These are phyloP conservation scores for Micromonas commoda DNA, from an alignment of 139 green algal species.

Conservation along the genomic window DNA sequence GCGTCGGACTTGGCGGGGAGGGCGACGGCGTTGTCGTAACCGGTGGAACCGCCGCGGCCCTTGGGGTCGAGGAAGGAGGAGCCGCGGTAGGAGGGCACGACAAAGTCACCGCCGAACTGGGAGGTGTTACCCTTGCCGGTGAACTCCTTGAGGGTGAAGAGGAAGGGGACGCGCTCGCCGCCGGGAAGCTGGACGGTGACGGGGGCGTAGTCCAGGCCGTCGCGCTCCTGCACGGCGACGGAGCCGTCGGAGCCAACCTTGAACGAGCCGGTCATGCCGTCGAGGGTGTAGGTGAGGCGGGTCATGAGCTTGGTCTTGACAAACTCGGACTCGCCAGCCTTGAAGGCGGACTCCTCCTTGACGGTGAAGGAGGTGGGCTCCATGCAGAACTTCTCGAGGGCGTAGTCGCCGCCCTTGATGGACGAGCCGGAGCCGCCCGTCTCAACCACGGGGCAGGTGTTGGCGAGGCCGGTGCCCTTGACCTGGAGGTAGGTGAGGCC, in stretches of 20 bases:
- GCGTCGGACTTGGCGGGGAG: conserved; percentile 77
- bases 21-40: conserved; percentile 94
- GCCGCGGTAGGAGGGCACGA: conserved; percentile 96
- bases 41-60: conserved; percentile 88
- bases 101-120: conserved; percentile 89
- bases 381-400: conserved; percentile 92
- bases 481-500: conserved; percentile 96
- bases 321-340: conserved; percentile 79
- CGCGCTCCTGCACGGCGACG: conserved; percentile 87
- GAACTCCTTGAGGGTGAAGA: conserved; percentile 99
- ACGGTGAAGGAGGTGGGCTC: conserved; percentile 84
- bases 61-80: conserved; percentile 99
- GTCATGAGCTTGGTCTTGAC: conserved; percentile 98
- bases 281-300: conserved; percentile 97
- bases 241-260: conserved; percentile 77
- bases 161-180: conserved; percentile 97
- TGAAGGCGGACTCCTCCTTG: conserved; percentile 60
- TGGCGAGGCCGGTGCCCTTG: conserved; percentile 94
- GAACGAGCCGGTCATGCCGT: conserved; percentile 59
- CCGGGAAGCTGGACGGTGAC: conserved; percentile 95
- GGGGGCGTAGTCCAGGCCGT: conserved; percentile 97
- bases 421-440: conserved; percentile 65
- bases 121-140: conserved; percentile 74
- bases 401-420: conserved; percentile 87
- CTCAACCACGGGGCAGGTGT: conserved; percentile 93